These are phyloP conservation scores for Fusarium sp. DNA, from an alignment of 2,329 filamentous ascomycete genomes.

Conservation along the genomic window DNA sequence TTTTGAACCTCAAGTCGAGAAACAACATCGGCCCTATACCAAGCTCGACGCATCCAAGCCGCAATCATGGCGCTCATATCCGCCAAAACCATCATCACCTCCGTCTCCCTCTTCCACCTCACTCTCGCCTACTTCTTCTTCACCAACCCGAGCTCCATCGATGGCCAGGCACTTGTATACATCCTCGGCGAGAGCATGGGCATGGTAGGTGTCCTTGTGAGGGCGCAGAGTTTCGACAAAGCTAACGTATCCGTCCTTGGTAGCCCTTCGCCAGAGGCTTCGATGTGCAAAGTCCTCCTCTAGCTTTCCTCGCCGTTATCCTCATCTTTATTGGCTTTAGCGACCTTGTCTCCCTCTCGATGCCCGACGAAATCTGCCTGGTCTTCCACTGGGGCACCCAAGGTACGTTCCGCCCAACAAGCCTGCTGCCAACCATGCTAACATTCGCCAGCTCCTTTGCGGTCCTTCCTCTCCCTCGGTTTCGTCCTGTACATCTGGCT, in stretches of 20 bases:
- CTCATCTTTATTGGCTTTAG: constrained; percentile 73
- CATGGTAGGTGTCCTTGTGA: constrained; percentile 71
- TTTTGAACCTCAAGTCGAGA: neutral
- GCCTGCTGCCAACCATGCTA: constrained; percentile 39
- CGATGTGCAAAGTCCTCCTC: constrained; percentile 77
- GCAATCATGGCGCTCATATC: constrained; percentile 84
- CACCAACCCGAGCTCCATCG: constrained; percentile 78
- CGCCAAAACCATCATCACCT: constrained; percentile 84
- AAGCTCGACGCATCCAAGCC: neutral
- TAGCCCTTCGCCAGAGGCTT: constrained; percentile 74
- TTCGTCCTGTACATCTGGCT: constrained; percentile 77
- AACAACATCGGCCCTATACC: neutral
- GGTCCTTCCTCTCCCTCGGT: constrained; percentile 73
- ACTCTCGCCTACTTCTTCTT: constrained; percentile 89
- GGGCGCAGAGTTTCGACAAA: neutral
- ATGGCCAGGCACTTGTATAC: constrained; percentile 85
- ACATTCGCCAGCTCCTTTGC: constrained; percentile 71
- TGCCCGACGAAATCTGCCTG: constrained; percentile 76
- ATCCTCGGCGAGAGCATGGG: constrained; percentile 88
- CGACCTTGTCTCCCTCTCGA: constrained; percentile 77
- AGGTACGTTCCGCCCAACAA: constrained; percentile 66
- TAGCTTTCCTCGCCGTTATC: constrained; percentile 81
- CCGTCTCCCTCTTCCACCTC: constrained; percentile 87
- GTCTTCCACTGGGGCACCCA: constrained; percentile 78
- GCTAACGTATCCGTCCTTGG: constrained; percentile 5